Conservation (phyloP, 805 yeast genomes). For the Kuraishia cidri region DNA sequence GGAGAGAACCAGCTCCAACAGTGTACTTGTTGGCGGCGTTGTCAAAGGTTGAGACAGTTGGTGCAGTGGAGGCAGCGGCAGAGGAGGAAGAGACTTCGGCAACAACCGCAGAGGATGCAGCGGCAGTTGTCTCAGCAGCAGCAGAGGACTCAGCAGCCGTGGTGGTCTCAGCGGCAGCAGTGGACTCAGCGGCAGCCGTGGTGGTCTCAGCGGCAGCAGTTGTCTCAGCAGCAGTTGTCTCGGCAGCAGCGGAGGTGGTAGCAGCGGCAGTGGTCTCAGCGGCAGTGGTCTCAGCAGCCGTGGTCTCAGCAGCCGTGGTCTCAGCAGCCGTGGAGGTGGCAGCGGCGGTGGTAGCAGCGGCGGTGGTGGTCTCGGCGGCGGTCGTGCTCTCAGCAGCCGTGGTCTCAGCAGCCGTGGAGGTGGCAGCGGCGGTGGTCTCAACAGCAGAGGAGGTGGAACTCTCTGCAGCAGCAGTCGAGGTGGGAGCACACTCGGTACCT, state of each 20-base stretch:
- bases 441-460: constrained; percentile 8
- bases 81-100: constrained; percentile 3
- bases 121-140: constrained; percentile 1
- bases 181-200: constrained; percentile 3
- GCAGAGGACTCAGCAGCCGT: constrained; percentile 1
- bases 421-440: constrained; percentile 7
- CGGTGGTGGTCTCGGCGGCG: constrained; percentile 17
- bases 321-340: constrained; percentile 5
- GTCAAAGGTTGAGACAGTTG: constrained; percentile 4
- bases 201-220: not conserved
- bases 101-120: not conserved
- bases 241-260: constrained; percentile 4
- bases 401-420: constrained; percentile 9
- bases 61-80: constrained; percentile 1
- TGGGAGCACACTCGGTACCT: constrained; percentile 17
- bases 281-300: constrained; percentile 7
- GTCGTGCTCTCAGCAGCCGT: constrained; percentile 11
- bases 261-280: constrained; percentile 6
- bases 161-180: constrained; percentile 4
- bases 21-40: constrained; percentile 7
- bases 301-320: constrained; percentile 5
- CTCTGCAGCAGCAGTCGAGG: constrained; percentile 8
- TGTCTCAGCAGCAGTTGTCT: not conserved
- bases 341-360: constrained; percentile 9
- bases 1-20: constrained; percentile 12